Evolutionary conservation across 306 rosid species (phyloP), one percentile per base, ranked within the genome.

Genomic region (Alnus rubra): DNA sequence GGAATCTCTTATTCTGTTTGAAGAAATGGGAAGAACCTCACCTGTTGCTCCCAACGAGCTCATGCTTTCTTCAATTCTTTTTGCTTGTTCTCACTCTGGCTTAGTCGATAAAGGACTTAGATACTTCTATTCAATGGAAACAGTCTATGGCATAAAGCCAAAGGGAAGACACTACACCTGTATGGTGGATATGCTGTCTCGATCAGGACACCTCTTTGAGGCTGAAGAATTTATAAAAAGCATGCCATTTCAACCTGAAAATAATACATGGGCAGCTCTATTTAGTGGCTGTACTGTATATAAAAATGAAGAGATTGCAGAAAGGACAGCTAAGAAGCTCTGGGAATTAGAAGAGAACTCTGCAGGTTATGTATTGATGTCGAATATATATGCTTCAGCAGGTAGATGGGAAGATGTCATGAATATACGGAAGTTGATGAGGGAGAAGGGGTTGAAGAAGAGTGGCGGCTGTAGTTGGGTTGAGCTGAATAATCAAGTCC

Each of bases 31-130:
- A 60, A 47, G 73, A 50, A 64, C 49, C 49, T 63, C 79, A 64
- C 39, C n/a, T 49, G 50, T 49, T 48, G 79, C 73, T 49, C 73
- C 73, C 42, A 63, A 76, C 10, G 73, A 76, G 50, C 62, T 63
- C 79, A 76, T 76, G 62, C 73, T 76, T 51, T 64, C 3, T 48
- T 76, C 63, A 11, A 33, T 76, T 18, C 50, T 76, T 76, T 76
- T 63, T 51, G 79, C 79, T 63, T 76, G 73, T 63, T 33, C 73
- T 33, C 79, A 76, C 73, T 31, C 79, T n/a, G 79, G 79, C 10
- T 76, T 63, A n/a, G 7, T 64, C 30, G 37, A 75, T n/a, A 4
- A 62, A 47, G 79, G 73, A n/a, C 53, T 63, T n/a, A 23, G 7
- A 31, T 63, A 63, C 62, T 76, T 76, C 52, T 44, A 76, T 76